Evolutionary conservation across 169 alveolate species (phyloP).

Genomic region (Plasmodium berghei): DNA sequence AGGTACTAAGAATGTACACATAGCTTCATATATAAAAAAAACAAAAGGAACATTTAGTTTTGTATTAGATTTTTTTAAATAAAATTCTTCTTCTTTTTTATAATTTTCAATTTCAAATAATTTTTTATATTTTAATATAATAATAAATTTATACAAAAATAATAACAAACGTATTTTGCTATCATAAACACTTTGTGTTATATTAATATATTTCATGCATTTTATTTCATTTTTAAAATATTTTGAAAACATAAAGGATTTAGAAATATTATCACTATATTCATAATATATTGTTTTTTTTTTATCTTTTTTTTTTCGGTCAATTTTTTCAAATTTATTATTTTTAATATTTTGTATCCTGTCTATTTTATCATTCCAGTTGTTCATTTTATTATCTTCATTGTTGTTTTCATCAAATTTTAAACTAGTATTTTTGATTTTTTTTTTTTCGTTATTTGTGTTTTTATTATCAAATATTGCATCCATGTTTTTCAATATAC

Average conservation of each 20-base stretch:
- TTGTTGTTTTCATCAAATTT: neutral
- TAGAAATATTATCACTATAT: neutral
- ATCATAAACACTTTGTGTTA: conserved; percentile 64
- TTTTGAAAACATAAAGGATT: conserved; percentile 12
- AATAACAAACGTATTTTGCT: conserved; percentile 27
- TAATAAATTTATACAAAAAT: conserved; percentile 33
- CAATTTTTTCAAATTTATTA: conserved; percentile 5
- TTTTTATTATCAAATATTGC: conserved; percentile 11
- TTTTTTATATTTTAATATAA: conserved; percentile 44
- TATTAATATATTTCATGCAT: conserved; percentile 65
- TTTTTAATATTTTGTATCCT: neutral
- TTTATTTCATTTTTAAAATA: conserved; percentile 50
- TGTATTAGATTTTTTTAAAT: conserved; percentile 13
- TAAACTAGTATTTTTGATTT: neutral
- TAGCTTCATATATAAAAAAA: conserved; percentile 41
- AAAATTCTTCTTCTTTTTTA: conserved; percentile 14
- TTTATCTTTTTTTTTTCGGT: conserved; percentile 28
- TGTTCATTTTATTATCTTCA: neutral
- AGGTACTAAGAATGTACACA: conserved; percentile 21
- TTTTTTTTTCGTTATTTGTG: neutral
- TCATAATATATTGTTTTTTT: neutral
- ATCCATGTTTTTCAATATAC: conserved; percentile 15
- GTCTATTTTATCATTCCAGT: neutral
- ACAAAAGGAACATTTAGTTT: conserved; percentile 29
- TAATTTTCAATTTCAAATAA: conserved; percentile 13